phyloP scores from a whole-genome alignment of 768 basidiomycete species.

The Kondoa subrosea region DNA sequence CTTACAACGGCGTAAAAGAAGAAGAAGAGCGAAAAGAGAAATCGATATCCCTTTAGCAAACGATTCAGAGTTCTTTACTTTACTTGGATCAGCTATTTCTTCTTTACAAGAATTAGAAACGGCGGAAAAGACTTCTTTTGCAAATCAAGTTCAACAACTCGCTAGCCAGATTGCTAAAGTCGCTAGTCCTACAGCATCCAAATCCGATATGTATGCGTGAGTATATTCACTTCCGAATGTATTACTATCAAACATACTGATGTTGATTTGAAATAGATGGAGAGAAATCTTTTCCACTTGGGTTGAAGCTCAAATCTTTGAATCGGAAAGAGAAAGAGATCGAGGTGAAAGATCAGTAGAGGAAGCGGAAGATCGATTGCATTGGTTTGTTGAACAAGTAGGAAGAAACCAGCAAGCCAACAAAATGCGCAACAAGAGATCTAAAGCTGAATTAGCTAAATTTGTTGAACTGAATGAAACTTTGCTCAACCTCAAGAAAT shows the following conservation, averaged over 20 bases:
- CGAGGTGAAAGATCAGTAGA: conserved; percentile 49
- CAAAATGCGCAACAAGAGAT: conserved; percentile 45
- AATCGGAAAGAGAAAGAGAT: conserved; percentile 47
- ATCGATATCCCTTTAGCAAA: conserved; percentile 62
- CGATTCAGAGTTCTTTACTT: conserved; percentile 61
- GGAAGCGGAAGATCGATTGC: conserved; percentile 51
- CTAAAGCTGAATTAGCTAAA: conserved; percentile 44
- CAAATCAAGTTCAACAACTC: conserved; percentile 38
- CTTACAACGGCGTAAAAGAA: background rate
- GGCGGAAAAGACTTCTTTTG: conserved; percentile 42
- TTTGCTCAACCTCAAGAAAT: conserved; percentile 70
- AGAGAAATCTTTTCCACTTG: conserved; percentile 77
- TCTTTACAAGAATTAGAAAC: conserved; percentile 39
- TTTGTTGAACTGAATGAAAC: conserved; percentile 63
- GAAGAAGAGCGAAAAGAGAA: conserved; percentile 34
- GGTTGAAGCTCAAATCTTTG: conserved; percentile 69
- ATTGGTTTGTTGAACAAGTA: conserved; percentile 47
- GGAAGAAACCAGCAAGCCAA: conserved; percentile 42
- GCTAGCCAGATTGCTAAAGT: conserved; percentile 31
- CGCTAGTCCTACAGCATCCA: conserved; percentile 31
- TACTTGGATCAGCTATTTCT: conserved; percentile 44
- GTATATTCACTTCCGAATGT: background rate
- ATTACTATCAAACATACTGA: background rate
- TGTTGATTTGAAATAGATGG: conserved; percentile 39
- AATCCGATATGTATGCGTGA: conserved; percentile 50